Conservation (phyloP, 2,329 filamentous ascomycete species). For the Pestalotiopsis sp. region DNA sequence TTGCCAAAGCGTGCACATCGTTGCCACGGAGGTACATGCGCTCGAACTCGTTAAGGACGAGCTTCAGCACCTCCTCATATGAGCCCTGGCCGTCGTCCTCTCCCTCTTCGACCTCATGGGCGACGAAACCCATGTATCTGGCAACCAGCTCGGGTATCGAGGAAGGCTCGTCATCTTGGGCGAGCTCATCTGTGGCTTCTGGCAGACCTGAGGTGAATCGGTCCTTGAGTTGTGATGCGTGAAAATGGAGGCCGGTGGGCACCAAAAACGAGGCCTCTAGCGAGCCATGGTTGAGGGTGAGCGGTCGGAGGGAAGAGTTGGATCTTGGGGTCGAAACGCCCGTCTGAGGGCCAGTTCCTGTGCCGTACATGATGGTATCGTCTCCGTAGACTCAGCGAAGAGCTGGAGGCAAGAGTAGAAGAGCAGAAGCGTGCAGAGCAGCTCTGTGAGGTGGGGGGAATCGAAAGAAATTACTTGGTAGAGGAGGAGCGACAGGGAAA, state of each 20-base stretch:
- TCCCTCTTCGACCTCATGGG: constrained; percentile 85
- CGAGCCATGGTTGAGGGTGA: constrained; percentile 88
- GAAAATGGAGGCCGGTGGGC: constrained; percentile 93
- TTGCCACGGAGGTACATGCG: constrained; percentile 92
- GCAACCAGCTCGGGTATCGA: constrained; percentile 91
- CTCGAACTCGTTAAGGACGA: constrained; percentile 95
- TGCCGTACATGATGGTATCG: constrained; percentile 73
- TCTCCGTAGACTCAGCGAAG: constrained; percentile 43
- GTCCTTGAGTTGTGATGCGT: constrained; percentile 92
- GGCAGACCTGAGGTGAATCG: constrained; percentile 85
- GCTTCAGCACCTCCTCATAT: constrained; percentile 89
- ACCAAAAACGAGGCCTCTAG: constrained; percentile 97
- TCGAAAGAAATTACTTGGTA: constrained; percentile 5
- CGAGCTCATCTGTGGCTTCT: constrained; percentile 91
- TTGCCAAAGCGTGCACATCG: constrained; percentile 90
- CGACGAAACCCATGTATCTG: constrained; percentile 89
- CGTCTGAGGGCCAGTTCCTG: constrained; percentile 83
- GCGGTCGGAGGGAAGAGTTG: constrained; percentile 86
- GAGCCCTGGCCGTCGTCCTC: constrained; percentile 88
- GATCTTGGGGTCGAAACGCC: constrained; percentile 96
- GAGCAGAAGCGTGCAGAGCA: constrained; percentile 14
- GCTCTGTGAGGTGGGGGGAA: background rate
- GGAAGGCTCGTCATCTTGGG: constrained; percentile 98
- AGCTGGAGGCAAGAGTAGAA: constrained; percentile 34
- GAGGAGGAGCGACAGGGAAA: constrained; percentile 19